These are phyloP conservation scores for Amanita rubescens DNA, from an alignment of 768 basidiomycete genomes.

Conservation along the genomic window DNA sequence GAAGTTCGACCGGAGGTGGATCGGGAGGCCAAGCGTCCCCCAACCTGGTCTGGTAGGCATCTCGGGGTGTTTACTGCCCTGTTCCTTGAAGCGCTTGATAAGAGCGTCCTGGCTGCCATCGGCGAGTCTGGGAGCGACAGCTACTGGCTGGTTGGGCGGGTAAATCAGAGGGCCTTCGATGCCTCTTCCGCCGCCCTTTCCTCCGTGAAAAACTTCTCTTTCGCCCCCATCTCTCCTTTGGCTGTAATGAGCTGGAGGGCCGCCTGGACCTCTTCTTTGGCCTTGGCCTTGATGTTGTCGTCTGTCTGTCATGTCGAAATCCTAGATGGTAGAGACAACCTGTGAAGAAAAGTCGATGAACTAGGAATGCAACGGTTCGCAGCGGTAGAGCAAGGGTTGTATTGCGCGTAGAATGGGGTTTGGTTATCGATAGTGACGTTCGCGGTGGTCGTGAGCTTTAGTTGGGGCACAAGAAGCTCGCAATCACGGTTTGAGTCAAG, in stretches of 20 bases:
- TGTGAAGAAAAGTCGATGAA: neutral
- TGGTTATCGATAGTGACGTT: neutral
- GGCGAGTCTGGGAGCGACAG: conserved; percentile 29
- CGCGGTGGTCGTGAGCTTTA: conserved; percentile 5
- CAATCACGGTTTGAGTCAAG: conserved; percentile 16
- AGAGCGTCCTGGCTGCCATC: conserved; percentile 28
- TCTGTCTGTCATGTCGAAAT: conserved; percentile 12
- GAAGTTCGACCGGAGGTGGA: conserved; percentile 55
- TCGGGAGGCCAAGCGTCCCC: conserved; percentile 40
- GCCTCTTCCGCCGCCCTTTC: neutral
- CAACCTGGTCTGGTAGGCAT: conserved; percentile 50
- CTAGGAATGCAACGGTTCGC: conserved; percentile 11
- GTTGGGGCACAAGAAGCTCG: conserved; percentile 3
- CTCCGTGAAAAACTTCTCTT: conserved; percentile 6
- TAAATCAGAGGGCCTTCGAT: neutral
- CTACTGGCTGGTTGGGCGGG: conserved; percentile 27
- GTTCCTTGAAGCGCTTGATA: conserved; percentile 27
- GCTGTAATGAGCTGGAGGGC: conserved; percentile 13
- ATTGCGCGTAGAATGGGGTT: neutral
- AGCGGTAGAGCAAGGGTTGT: conserved; percentile 21
- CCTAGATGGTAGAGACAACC: too few relatives aligned
- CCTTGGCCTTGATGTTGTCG: conserved; percentile 22
- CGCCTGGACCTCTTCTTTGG: conserved; percentile 11
- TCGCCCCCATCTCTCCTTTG: conserved; percentile 10
- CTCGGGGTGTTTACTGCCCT: conserved; percentile 21